phyloP scores from a whole-genome alignment of 1,284 basidiomycete species.

The Moesziomyces globuligerus region DNA sequence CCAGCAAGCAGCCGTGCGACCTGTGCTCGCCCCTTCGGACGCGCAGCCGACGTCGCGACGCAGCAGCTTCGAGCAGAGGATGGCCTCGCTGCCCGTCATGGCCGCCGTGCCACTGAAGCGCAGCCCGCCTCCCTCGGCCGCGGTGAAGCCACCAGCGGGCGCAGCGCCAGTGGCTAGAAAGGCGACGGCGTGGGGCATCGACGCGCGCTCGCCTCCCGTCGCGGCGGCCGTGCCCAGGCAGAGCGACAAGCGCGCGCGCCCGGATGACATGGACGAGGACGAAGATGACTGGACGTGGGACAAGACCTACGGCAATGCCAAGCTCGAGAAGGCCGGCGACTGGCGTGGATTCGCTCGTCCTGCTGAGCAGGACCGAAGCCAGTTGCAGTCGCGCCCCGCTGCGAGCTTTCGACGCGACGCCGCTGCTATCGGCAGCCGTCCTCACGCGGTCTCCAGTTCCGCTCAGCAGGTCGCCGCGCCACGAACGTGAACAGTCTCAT shows the following conservation, averaged over 20 bases:
- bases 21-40: constrained; percentile 12
- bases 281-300: constrained; percentile 51
- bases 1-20: constrained; percentile 9
- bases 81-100: constrained; percentile 50
- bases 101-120: constrained; percentile 53
- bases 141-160: too few relatives aligned
- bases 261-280: constrained; percentile 49
- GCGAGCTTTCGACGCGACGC: constrained; percentile 15
- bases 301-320: constrained; percentile 45
- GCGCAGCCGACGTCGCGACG: constrained; percentile 28
- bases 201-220: constrained; percentile 30
- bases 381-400: constrained; percentile 14
- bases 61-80: constrained; percentile 54
- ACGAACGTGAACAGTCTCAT: constrained; percentile 14
- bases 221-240: constrained; percentile 8
- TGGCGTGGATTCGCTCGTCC: constrained; percentile 48
- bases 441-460: constrained; percentile 6
- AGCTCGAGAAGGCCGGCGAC: constrained; percentile 46
- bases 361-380: constrained; percentile 25
- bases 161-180: constrained; percentile 21
- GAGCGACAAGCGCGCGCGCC: constrained; percentile 29
- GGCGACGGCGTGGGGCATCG: constrained; percentile 45
- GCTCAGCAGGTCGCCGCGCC: constrained; percentile 29
- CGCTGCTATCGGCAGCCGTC: neutral
- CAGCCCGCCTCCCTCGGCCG: constrained; percentile 37